Evolutionary conservation across 306 rosid genomes (phyloP).

Genomic region (Benincasa hispida): DNA sequence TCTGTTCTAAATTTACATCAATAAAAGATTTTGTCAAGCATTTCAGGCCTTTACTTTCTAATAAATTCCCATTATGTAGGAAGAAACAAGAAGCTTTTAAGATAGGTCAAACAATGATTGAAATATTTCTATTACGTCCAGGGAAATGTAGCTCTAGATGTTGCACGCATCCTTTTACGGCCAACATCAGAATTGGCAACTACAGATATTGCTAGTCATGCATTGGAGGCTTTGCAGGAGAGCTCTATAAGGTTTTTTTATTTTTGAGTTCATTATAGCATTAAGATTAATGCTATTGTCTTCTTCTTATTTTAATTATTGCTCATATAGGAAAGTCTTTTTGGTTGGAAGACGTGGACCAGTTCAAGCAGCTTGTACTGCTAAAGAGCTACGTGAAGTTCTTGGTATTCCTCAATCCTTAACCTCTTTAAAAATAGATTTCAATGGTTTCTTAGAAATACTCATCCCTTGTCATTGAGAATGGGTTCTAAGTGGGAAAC

Average conservation of each 20-base stretch:
- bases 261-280: conserved; percentile 6
- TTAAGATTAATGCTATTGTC: neutral
- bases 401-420: conserved; percentile 46
- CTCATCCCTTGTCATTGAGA: neutral
- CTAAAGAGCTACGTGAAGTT: conserved; percentile 86
- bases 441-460: neutral
- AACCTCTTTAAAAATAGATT: conserved; percentile 2
- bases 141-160: conserved; percentile 98
- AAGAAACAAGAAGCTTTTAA: neutral
- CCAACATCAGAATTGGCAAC: conserved; percentile 57
- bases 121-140: conserved; percentile 21
- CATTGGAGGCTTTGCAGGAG: conserved; percentile 60
- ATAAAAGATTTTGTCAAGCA: neutral
- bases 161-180: conserved; percentile 73
- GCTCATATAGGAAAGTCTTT: conserved; percentile 54
- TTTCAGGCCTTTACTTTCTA: neutral
- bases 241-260: conserved; percentile 63
- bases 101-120: neutral
- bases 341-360: conserved; percentile 99
- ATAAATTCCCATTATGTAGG: neutral
- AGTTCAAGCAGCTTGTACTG: conserved; percentile 90
- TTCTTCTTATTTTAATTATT: neutral
- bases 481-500: neutral
- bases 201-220: conserved; percentile 79
- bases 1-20: neutral